Evolutionary conservation across 2,329 filamentous ascomycete species (phyloP).

Genomic region (Colletotrichum tanaceti): DNA sequence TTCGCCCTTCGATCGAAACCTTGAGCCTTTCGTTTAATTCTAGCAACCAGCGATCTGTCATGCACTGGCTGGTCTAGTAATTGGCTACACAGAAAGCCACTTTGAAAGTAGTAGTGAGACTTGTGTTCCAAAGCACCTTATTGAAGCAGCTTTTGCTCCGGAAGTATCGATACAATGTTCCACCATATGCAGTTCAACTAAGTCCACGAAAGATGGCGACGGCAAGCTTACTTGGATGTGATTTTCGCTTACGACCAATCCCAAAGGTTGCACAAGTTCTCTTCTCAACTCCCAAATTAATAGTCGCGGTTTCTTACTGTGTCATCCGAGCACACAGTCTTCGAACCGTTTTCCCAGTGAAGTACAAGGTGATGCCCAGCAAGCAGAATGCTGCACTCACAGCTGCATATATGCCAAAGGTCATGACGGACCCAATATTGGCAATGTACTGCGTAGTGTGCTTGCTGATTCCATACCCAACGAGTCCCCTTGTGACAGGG

Average conservation of each 20-base stretch:
- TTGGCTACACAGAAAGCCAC: too few species aligned
- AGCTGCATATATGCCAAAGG: slow-evolving; percentile 35
- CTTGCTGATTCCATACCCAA: slow-evolving; percentile 35
- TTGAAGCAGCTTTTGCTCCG: neutral
- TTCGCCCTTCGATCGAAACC: neutral
- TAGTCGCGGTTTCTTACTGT: neutral
- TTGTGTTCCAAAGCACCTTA: neutral
- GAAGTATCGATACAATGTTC: too few species aligned
- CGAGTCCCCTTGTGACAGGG: slow-evolving; percentile 30
- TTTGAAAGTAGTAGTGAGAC: neutral
- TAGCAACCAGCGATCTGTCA: neutral
- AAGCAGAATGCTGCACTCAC: slow-evolving; percentile 32
- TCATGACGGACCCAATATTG: slow-evolving; percentile 30
- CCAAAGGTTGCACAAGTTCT: neutral
- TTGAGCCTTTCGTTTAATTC: neutral
- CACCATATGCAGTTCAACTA: neutral
- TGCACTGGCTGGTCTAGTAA: neutral
- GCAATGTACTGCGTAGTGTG: slow-evolving; percentile 41
- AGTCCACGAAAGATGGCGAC: neutral
- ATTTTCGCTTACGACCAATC: neutral
- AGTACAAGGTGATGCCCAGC: slow-evolving; percentile 26
- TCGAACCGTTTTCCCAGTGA: slow-evolving; percentile 23
- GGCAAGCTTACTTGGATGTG: neutral
- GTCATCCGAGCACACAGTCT: slow-evolving; percentile 20
- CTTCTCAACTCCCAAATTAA: neutral